A percentile compares a stretch with the other conserved stretches of the same genome.
Conservation (phyloP, 331 rosid species). For the Phaseolus coccineus region DNA sequence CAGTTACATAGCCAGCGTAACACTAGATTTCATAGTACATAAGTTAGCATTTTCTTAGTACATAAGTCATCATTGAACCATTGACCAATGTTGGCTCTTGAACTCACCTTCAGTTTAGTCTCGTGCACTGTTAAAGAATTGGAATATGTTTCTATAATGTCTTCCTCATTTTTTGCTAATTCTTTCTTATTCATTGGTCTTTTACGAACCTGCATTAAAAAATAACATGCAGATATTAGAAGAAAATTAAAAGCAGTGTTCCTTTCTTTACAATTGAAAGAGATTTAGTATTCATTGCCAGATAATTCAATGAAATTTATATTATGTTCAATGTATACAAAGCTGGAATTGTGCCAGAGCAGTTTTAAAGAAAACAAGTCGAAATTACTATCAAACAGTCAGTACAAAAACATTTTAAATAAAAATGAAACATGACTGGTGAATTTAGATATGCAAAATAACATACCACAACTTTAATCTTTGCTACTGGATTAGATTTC, state of each 20-base stretch:
- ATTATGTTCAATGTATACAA: conserved; percentile 23
- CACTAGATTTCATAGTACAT: conserved; percentile 6
- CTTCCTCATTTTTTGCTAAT: conserved; percentile 94
- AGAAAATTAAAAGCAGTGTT: conserved; percentile 24
- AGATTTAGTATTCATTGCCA: conserved; percentile 24
- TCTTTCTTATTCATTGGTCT: conserved; percentile 97
- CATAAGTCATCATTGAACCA: not conserved
- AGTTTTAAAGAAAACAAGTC: not conserved
- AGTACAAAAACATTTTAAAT: conserved; percentile 19
- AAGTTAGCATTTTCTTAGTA: not conserved
- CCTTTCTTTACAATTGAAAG: conserved; percentile 2
- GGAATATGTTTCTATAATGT: conserved; percentile 81
- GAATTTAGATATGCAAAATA: conserved; percentile 33
- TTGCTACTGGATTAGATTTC: conserved; percentile 87
- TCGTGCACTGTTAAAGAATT: conserved; percentile 90
- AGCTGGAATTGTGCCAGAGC: conserved; percentile 24
- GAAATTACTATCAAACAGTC: conserved; percentile 9
- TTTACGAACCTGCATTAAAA: conserved; percentile 86
- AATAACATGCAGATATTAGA: conserved; percentile 9
- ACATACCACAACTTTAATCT: conserved; percentile 99
- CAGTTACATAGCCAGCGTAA: conserved; percentile 7
- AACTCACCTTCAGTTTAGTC: conserved; percentile 87
- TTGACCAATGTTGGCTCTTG: not conserved
- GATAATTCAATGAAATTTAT: conserved; percentile 11
- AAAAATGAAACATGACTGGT: conserved; percentile 20